Conservation (phyloP, 176 grass and related monocot species). For the Coix lacrymajobi region DNA sequence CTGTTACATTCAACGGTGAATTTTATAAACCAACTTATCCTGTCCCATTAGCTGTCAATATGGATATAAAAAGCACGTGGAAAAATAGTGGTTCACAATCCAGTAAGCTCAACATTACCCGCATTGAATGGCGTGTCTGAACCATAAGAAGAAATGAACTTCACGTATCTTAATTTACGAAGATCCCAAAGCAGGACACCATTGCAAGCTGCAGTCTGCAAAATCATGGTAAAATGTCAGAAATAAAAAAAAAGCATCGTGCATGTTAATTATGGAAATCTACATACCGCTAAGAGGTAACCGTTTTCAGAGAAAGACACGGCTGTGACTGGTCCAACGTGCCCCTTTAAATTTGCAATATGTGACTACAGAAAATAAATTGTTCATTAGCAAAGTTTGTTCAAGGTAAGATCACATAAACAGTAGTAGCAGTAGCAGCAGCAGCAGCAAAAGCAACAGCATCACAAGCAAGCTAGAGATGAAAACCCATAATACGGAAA, state of each 20-base stretch:
- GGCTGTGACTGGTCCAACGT: slow-evolving; percentile 79
- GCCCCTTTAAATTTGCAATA: slow-evolving; percentile 86
- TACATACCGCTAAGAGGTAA: slow-evolving; percentile 90
- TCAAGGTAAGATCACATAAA: not conserved
- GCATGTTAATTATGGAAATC: not conserved
- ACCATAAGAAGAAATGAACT: slow-evolving; percentile 82
- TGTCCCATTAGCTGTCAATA: not conserved
- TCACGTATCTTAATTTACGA: slow-evolving; percentile 90
- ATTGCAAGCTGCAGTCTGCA: slow-evolving; percentile 85
- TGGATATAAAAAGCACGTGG: not conserved
- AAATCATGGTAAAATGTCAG: slow-evolving; percentile 10
- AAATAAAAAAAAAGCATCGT: slow-evolving; percentile 12
- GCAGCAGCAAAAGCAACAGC: no score
- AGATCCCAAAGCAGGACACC: slow-evolving; percentile 99
- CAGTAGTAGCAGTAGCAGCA: no score
- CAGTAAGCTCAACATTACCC: slow-evolving; percentile 40
- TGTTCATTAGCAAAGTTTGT: slow-evolving; percentile 29
- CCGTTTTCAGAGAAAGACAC: slow-evolving; percentile 99
- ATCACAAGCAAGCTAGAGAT: no score
- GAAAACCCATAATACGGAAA: no score
- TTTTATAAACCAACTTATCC: not conserved
- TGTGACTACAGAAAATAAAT: slow-evolving; percentile 49
- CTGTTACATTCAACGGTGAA: not conserved
- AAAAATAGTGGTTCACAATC: not conserved
- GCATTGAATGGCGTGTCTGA: slow-evolving; percentile 76